Evolutionary conservation across 345 rosid genomes (phyloP), one percentile per base, ranked within the genome.

Genomic region (Gynandropsis gynandra): DNA sequence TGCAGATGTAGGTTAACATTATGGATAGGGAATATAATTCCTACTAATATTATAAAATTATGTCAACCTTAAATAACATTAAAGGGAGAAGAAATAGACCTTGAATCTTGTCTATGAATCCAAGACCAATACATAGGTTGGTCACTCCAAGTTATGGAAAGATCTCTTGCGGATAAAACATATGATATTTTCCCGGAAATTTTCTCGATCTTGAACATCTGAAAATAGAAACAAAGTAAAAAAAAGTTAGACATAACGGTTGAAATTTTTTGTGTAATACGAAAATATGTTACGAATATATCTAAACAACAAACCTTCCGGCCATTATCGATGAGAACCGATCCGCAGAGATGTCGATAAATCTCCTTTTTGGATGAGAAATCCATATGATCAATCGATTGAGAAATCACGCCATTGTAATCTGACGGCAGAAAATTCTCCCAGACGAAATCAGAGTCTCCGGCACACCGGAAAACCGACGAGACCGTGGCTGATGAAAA

Each of bases 391-490:
- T 37, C 21, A 18, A 11, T 50, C 7, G 69, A 63, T 7, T 37
- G 65, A 40, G 79, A 51, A 32, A 82, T 33, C 0, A 81, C 29
- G 7, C 42, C 58, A 1, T 0, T 50, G 48, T 69, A 73, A 50
- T 65, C 73, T 0, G 69, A 46, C 0, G 95, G 93, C 58, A 83
- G 58, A 50, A 89, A 77, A 4, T 40, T 76, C 8, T 62, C 68
- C 95, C 97, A 85, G 1, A 77, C 69, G 4, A 49, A 12, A 53
- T 81, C 85, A 0, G 89, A 89, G 0, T 76, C 79, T 15, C 82
- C 68, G 10, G 87, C 93, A 12, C 83, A 73, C 45, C 61, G 65
- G 49, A 85, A 81, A 19, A 53, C 41, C 1, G 76, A 40, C 3
- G 87, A 85, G 1, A 79, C 77, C 27, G 37, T 13, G 0, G 87